These are phyloP conservation scores for Sonneratia caseolaris DNA, from an alignment of 345 rosid species.

Conservation along the genomic window DNA sequence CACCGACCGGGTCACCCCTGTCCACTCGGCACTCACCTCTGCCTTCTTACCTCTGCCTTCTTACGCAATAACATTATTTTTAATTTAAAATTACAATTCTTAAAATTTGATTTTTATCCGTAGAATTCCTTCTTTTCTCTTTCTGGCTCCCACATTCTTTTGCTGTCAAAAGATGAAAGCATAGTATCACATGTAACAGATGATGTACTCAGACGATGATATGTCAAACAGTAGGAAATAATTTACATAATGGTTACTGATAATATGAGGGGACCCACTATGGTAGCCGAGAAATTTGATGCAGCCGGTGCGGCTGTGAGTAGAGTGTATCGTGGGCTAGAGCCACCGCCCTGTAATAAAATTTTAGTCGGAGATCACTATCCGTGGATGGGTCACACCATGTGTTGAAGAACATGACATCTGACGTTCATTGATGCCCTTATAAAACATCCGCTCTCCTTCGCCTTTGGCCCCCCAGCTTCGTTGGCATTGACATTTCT, in stretches of 20 bases:
- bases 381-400: neutral
- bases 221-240: no score
- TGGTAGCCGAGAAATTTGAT: neutral
- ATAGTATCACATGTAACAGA: no score
- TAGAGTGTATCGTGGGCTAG: neutral
- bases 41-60: neutral
- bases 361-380: neutral
- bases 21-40: neutral
- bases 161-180: no score
- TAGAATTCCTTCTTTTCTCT: no score
- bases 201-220: no score
- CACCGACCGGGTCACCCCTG: neutral
- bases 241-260: no score
- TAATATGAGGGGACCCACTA: neutral
- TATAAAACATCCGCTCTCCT: neutral
- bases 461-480: slow-evolving; percentile 20
- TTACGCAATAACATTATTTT: no score
- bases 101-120: no score
- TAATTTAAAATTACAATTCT: no score
- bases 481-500: slow-evolving; percentile 43
- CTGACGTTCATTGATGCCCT: neutral
- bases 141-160: no score
- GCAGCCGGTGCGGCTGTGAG: neutral
- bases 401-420: slow-evolving; percentile 4
- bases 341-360: neutral